Percentiles rank a stretch among this genome's conserved stretches.
Conservation (phyloP, 805 yeast genomes). For the Torulaspora delbrueckii region DNA sequence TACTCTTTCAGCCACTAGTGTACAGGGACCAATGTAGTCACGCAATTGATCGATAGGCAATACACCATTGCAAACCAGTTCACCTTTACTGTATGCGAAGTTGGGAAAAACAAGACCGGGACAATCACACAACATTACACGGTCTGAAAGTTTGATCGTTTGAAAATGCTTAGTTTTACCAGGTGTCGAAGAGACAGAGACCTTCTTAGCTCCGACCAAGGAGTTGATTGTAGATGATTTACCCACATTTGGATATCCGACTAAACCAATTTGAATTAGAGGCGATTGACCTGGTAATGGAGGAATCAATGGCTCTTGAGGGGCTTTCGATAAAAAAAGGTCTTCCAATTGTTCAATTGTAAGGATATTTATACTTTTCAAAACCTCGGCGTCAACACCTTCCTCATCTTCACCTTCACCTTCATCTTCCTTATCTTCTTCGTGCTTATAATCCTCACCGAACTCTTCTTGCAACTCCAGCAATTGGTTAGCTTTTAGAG, state of each 20-base stretch:
- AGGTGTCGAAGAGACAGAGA: slow-evolving; percentile 97
- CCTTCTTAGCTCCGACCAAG: slow-evolving; percentile 90
- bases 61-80: slow-evolving; percentile 96
- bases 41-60: slow-evolving; percentile 95
- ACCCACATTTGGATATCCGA: slow-evolving; percentile 96
- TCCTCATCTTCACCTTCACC: slow-evolving; percentile 33
- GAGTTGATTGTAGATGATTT: slow-evolving; percentile 98
- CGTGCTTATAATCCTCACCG: slow-evolving; percentile 32
- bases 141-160: slow-evolving; percentile 78
- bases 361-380: slow-evolving; percentile 60
- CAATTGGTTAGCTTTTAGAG: slow-evolving; percentile 73
- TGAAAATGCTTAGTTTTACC: slow-evolving; percentile 99
- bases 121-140: slow-evolving; percentile 91
- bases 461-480: slow-evolving; percentile 55
- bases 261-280: slow-evolving; percentile 83
- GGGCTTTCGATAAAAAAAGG: slow-evolving; percentile 71
- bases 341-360: slow-evolving; percentile 81
- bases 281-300: slow-evolving; percentile 56
- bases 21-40: slow-evolving; percentile 84
- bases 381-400: slow-evolving; percentile 31
- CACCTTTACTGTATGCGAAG: slow-evolving; percentile 94
- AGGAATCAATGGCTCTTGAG: slow-evolving; percentile 48
- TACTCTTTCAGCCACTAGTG: slow-evolving; percentile 77
- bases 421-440: slow-evolving; percentile 21
- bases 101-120: slow-evolving; percentile 99